Percentiles rank a stretch among this genome's conserved stretches.
phyloP scores from a whole-genome alignment of 129 eudicot genomes.

The Dittrichia graveolens region DNA sequence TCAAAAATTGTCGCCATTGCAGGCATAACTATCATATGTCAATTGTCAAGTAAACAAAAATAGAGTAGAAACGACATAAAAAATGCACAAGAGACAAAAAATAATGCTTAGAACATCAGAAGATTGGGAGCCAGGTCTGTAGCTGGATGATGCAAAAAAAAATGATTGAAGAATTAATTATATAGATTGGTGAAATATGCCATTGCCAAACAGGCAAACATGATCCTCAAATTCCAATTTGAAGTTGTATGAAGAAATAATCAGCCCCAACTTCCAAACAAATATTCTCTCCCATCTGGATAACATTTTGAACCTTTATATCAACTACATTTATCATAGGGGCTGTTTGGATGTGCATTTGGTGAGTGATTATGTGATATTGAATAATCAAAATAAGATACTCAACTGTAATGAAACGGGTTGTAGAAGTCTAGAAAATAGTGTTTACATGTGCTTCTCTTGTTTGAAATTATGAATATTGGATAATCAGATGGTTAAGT shows the following conservation, averaged over 20 bases:
- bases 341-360: neutral
- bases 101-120: neutral
- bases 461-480: constrained; percentile 15
- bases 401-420: neutral
- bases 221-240: neutral
- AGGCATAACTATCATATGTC: constrained; percentile 79
- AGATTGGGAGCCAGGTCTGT: too few species aligned
- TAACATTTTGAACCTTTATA: neutral
- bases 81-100: neutral
- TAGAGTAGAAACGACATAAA: neutral
- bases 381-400: neutral
- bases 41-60: constrained; percentile 59
- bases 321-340: constrained; percentile 10
- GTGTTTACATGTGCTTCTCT: neutral
- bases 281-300: constrained; percentile 1
- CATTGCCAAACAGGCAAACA: neutral
- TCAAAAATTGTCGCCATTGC: constrained; percentile 94
- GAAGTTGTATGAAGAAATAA: constrained; percentile 10
- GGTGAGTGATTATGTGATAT: neutral
- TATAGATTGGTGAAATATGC: neutral
- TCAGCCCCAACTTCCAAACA: neutral
- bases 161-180: neutral
- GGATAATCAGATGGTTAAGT: neutral
- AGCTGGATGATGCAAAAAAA: neutral
- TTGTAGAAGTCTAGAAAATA: neutral